These are phyloP conservation scores for Cladosporium velox DNA, from an alignment of 2,329 filamentous ascomycete species.

Conservation along the genomic window DNA sequence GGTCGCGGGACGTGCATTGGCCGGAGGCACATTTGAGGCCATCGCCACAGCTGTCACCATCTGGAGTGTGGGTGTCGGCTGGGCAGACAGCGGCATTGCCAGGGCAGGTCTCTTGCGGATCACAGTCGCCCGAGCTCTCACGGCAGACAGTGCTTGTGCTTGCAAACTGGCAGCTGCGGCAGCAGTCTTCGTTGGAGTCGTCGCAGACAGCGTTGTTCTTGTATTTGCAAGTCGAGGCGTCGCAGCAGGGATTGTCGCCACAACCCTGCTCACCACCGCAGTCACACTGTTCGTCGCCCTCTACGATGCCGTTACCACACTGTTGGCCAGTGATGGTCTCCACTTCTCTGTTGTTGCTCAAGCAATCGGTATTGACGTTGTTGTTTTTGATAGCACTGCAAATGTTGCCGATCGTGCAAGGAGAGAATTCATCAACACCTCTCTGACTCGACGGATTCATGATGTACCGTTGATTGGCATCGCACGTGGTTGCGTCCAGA, in stretches of 20 bases:
- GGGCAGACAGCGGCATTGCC: slow-evolving; percentile 75
- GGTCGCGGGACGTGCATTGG: slow-evolving; percentile 88
- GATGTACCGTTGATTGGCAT: slow-evolving; percentile 78
- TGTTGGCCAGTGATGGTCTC: slow-evolving; percentile 77
- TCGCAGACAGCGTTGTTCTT: slow-evolving; percentile 73
- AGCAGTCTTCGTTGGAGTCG: slow-evolving; percentile 84
- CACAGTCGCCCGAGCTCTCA: slow-evolving; percentile 74
- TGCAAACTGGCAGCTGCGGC: slow-evolving; percentile 69
- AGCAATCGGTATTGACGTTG: slow-evolving; percentile 73
- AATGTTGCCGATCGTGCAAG: slow-evolving; percentile 89
- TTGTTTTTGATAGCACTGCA: slow-evolving; percentile 80
- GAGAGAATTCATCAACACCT: slow-evolving; percentile 77
- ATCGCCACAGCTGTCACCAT: slow-evolving; percentile 72
- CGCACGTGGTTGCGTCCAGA: slow-evolving; percentile 65
- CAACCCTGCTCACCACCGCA: slow-evolving; percentile 79
- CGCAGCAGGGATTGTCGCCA: slow-evolving; percentile 75
- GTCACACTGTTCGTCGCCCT: slow-evolving; percentile 91
- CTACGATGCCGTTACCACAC: slow-evolving; percentile 97
- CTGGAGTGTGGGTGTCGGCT: slow-evolving; percentile 64
- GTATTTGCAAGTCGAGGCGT: slow-evolving; percentile 85
- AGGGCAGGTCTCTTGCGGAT: slow-evolving; percentile 80
- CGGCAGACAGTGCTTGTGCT: slow-evolving; percentile 74
- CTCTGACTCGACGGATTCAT: slow-evolving; percentile 90
- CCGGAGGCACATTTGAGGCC: slow-evolving; percentile 81
- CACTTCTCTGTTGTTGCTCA: slow-evolving; percentile 84